Conservation (phyloP, 257 asterid species). For the Linaria vulgaris region DNA sequence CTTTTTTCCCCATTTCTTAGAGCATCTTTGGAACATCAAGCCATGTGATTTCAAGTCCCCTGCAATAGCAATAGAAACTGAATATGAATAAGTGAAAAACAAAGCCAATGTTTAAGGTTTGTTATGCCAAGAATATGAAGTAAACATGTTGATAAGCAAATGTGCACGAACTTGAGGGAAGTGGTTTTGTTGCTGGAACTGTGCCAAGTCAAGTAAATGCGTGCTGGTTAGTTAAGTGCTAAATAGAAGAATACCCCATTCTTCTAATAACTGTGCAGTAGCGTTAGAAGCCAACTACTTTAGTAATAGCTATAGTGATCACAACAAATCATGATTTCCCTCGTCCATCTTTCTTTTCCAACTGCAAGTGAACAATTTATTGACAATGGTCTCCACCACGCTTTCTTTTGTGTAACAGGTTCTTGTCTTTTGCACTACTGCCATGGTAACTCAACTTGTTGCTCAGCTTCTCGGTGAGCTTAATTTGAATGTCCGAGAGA, state of each 20-base stretch:
- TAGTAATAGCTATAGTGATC: too few relatives aligned
- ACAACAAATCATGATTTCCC: too few relatives aligned
- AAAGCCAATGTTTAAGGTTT: too few relatives aligned
- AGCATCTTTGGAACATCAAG: not conserved
- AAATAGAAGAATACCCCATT: too few relatives aligned
- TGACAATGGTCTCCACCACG: conserved; percentile 1
- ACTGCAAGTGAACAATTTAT: not conserved
- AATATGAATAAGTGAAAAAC: not conserved
- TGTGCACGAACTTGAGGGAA: too few relatives aligned
- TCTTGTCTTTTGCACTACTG: conserved; percentile 96
- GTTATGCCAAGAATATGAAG: not conserved
- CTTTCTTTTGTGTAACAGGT: conserved; percentile 44
- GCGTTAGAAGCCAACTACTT: too few relatives aligned
- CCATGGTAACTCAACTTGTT: conserved; percentile 91
- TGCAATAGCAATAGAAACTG: not conserved
- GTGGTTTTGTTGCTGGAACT: too few relatives aligned
- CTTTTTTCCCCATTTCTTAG: not conserved
- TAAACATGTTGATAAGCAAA: too few relatives aligned
- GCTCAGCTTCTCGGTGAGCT: conserved; percentile 85
- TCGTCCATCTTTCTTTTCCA: too few relatives aligned
- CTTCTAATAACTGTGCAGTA: too few relatives aligned
- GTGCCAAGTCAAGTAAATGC: too few relatives aligned
- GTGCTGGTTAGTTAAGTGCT: too few relatives aligned
- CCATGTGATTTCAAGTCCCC: not conserved
- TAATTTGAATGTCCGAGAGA: conserved; percentile 82